Conservation (phyloP, 495 filamentous ascomycete species). For the Penicillium antarcticum region DNA sequence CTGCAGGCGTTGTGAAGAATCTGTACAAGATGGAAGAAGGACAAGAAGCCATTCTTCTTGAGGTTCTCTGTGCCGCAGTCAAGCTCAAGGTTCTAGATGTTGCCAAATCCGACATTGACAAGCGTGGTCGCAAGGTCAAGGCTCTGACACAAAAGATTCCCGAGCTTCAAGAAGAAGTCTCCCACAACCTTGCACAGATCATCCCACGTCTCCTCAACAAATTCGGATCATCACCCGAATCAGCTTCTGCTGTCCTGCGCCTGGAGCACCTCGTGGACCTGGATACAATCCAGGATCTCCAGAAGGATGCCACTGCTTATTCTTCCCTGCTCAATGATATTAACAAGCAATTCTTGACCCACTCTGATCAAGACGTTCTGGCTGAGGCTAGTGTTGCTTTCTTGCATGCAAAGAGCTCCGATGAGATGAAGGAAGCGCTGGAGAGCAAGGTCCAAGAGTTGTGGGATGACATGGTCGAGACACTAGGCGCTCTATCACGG, state of each 20-base stretch:
- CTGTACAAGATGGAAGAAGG: conserved; percentile 69
- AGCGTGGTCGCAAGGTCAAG: conserved; percentile 61
- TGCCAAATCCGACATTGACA: conserved; percentile 54
- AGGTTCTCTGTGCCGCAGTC: conserved; percentile 78
- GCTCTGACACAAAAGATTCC: conserved; percentile 55
- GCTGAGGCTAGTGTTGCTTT: conserved; percentile 78
- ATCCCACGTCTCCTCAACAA: conserved; percentile 88
- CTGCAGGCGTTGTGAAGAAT: conserved; percentile 53
- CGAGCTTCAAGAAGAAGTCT: conserved; percentile 69
- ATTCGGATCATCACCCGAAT: conserved; percentile 82
- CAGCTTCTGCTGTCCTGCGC: conserved; percentile 78
- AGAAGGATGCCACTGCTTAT: conserved; percentile 80
- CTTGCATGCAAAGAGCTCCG: conserved; percentile 78
- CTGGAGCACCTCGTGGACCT: conserved; percentile 86
- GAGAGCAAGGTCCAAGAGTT: conserved; percentile 74
- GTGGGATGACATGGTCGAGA: conserved; percentile 78
- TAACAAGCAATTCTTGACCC: conserved; percentile 86
- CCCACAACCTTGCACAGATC: conserved; percentile 66
- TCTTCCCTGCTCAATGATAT: conserved; percentile 85
- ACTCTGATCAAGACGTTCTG: conserved; percentile 82
- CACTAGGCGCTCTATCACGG: conserved; percentile 63
- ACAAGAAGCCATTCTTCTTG: conserved; percentile 81
- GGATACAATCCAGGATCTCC: conserved; percentile 82
- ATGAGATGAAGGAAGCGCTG: conserved; percentile 80
- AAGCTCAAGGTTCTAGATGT: conserved; percentile 60